These are phyloP conservation scores for Suillus subaureus DNA, from an alignment of 768 basidiomycete species.

Conservation along the genomic window DNA sequence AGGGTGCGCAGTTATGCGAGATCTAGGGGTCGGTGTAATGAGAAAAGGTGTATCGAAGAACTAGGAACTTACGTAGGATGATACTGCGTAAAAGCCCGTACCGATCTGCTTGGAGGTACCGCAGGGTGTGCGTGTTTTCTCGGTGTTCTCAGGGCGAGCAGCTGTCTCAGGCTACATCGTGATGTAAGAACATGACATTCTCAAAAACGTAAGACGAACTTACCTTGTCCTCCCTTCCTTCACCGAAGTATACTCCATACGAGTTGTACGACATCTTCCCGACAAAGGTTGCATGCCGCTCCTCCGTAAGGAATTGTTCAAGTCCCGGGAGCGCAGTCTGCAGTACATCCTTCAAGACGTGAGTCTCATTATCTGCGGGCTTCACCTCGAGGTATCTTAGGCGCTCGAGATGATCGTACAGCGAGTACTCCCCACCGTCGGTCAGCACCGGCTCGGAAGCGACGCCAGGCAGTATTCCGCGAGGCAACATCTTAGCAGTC, in stretches of 20 bases:
- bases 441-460: constrained; percentile 31
- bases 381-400: constrained; percentile 65
- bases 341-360: constrained; percentile 56
- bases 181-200: constrained; percentile 7
- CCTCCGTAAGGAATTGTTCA: constrained; percentile 68
- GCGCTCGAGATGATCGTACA: constrained; percentile 79
- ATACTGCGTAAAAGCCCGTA: constrained; percentile 72
- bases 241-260: constrained; percentile 68
- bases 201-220: background rate
- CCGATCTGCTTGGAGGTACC: constrained; percentile 80
- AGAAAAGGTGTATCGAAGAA: background rate
- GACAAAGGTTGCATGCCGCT: constrained; percentile 58
- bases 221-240: constrained; percentile 76
- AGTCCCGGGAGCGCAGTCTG: constrained; percentile 67
- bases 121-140: constrained; percentile 74
- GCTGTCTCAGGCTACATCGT: constrained; percentile 49
- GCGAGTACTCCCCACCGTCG: constrained; percentile 54
- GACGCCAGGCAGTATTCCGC: constrained; percentile 20
- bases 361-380: constrained; percentile 49
- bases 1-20: constrained; percentile 74
- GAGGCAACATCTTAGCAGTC: constrained; percentile 53
- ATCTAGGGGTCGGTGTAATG: constrained; percentile 38
- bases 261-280: constrained; percentile 80
- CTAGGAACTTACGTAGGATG: constrained; percentile 58
- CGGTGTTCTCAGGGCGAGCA: constrained; percentile 67